Conservation (phyloP, 2,329 filamentous ascomycete species). For the Fusarium chaquense region DNA sequence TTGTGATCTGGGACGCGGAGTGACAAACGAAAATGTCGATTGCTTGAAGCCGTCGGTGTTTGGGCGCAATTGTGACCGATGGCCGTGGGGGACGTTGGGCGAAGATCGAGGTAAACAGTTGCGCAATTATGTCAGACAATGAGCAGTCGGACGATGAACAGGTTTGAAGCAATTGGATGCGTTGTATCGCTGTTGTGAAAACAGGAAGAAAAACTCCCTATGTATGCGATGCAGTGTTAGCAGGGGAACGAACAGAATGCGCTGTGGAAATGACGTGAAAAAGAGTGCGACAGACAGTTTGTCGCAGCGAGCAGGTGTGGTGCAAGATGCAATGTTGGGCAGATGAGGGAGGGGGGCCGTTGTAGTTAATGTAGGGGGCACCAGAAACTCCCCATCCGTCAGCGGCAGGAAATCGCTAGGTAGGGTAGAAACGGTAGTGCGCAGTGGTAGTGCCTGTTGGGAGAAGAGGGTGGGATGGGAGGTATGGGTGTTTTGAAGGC, state of each 20-base stretch:
- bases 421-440: constrained; percentile 37
- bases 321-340: constrained; percentile 45
- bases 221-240: constrained; percentile 28
- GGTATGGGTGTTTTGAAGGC: constrained; percentile 31
- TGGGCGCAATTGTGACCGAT: constrained; percentile 2
- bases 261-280: constrained; percentile 36
- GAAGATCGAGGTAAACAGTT: constrained; percentile 10
- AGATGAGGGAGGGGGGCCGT: constrained; percentile 32
- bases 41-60: not conserved
- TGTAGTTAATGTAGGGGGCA: constrained; percentile 45
- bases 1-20: not conserved
- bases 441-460: constrained; percentile 38
- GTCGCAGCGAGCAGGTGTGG: constrained; percentile 42
- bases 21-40: not conserved
- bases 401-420: constrained; percentile 22
- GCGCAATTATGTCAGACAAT: constrained; percentile 8
- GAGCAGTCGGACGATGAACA: not conserved
- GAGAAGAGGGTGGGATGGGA: constrained; percentile 35
- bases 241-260: constrained; percentile 19
- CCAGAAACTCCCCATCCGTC: constrained; percentile 27
- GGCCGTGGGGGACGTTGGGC: not conserved
- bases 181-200: not conserved
- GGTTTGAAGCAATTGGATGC: constrained; percentile 12
- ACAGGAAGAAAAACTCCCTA: constrained; percentile 12
- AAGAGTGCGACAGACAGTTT: constrained; percentile 42